Base-by-base conservation (phyloP, 352 stramenopile species). In the Phytophthora hibernalis region DNA sequence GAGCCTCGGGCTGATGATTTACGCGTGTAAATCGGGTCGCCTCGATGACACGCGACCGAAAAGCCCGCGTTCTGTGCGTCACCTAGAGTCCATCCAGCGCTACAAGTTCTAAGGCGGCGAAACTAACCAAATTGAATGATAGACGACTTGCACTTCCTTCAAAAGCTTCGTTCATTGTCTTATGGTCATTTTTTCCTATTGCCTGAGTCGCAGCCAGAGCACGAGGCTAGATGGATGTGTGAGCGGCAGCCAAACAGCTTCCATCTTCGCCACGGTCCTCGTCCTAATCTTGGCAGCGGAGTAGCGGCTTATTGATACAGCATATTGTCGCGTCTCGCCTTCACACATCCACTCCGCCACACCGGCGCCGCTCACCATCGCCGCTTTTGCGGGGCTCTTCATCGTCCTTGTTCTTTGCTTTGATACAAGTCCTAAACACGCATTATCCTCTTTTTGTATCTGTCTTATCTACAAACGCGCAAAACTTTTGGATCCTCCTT, bases 1-100 rank as follows among this genome's bases (percentile, higher is more conserved):
- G 51, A 93, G 85, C 44, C 74, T 93, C n/a, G 70, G 74, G 35
- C 70, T 93, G 60, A 90, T 93, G 82, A 87, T 91, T 50, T 93
- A 91, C 40, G 85, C 85, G 10, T 91, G 80, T 47, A 77, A 75
- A 38, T 90, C 80, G 0, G 82, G 82, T 13, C 72, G 83, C 3
- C 69, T 93, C 5, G 83, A 92, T 30, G 81, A 92, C 52, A 90
- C 81, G 16, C 73, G 83, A 1, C 81, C 83, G 0, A 90, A 92
- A 60, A 92, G 81, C 24, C 83, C 83, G 30, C 83, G 81, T 1
- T 75, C 83, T 1, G 77, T 87, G 22, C 60, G 68, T 2, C 83
- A 89, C 31, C 59, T 87, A 16, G 83, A 91, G 31, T 87, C 79
- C 40, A 91, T 87, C 52, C 79, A 89, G 15, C 75, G 70, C 26